Base-by-base conservation (phyloP, 306 rosid genomes). In the Begonia fuchsioides region DNA sequence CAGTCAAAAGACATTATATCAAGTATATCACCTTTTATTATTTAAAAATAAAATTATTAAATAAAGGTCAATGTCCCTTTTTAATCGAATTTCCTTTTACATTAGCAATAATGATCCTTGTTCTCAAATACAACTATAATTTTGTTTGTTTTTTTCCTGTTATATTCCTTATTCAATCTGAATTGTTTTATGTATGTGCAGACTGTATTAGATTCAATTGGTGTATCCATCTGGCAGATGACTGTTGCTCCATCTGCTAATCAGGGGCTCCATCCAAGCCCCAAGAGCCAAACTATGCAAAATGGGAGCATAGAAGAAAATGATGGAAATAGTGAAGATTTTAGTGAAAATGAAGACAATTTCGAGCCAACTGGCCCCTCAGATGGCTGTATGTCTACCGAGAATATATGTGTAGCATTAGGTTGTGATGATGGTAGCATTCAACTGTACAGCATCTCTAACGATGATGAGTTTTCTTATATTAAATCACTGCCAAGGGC, bases 161-260 rank as follows among this genome's bases (percentile, higher is more conserved):
- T 26, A 26, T 41, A 10, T 41, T 41, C 12, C 5, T 41, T 41
- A 2, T 10, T n/a, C 14, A 41, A 41, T 41, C 45, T 13, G 10
- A 5, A 41, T 41, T 41, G 1, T 41, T 41, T 10, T n/a, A 41
- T 41, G 45, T n/a, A 41, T 44, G 19, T 51, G 53, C 73, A 92
- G 98, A 73, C 68, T 5, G 80, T 77, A 53, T 66, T 85, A 43
- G 79, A 70, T 7, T 77, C 93, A 3, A 70, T 68, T 18, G 90
- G 84, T 15, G 77, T 82, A 39, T 69, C 96, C 32, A 85, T 92
- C 43, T 92, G 95, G 94, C 86, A 82, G 68, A 92, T 92, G 93
- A 84, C 87, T 16, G 69, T 71, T 38, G 74, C 74, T 3, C 74
- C 78, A 19, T 67, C 49, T 59, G 54, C 12, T 17, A 26, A n/a